Conservation (phyloP, 2,329 filamentous ascomycete species). For the Botrytis deweyae region DNA sequence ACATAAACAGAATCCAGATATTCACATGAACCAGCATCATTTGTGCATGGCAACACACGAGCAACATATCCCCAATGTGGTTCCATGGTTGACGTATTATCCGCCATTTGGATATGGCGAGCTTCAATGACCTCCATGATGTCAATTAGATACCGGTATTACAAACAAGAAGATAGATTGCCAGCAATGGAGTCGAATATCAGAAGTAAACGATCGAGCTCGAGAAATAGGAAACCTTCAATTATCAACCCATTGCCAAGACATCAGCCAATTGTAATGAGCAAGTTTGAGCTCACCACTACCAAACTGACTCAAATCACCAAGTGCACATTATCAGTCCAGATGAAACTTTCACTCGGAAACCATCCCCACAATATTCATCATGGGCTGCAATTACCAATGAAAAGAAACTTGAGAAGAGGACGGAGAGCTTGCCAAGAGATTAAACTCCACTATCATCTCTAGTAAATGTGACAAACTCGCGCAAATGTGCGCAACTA, state of each 20-base stretch:
- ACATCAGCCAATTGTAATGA: neutral
- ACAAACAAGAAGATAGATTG: neutral
- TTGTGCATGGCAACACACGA: conserved; percentile 54
- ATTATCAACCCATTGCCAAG: conserved; percentile 16
- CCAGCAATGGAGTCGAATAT: neutral
- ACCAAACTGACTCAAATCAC: neutral
- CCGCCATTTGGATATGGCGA: conserved; percentile 23
- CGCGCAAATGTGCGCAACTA: conserved; percentile 20
- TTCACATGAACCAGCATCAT: conserved; percentile 55
- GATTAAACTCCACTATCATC: neutral
- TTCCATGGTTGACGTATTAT: conserved; percentile 20
- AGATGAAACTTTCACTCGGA: conserved; percentile 13
- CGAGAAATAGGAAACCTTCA: conserved; percentile 1
- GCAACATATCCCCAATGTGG: conserved; percentile 54
- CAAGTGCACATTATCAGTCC: neutral
- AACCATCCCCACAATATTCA: neutral
- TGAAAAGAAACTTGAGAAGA: neutral
- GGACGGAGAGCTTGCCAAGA: conserved; percentile 14
- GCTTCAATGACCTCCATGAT: conserved; percentile 14
- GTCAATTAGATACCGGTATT: neutral
- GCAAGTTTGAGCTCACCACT: conserved; percentile 10
- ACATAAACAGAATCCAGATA: conserved; percentile 57
- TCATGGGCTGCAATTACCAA: neutral
- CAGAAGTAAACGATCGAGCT: neutral
- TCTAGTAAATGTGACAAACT: conserved; percentile 14